Conservation (phyloP, 2,329 filamentous ascomycete genomes). For the Calycina herbarum region DNA sequence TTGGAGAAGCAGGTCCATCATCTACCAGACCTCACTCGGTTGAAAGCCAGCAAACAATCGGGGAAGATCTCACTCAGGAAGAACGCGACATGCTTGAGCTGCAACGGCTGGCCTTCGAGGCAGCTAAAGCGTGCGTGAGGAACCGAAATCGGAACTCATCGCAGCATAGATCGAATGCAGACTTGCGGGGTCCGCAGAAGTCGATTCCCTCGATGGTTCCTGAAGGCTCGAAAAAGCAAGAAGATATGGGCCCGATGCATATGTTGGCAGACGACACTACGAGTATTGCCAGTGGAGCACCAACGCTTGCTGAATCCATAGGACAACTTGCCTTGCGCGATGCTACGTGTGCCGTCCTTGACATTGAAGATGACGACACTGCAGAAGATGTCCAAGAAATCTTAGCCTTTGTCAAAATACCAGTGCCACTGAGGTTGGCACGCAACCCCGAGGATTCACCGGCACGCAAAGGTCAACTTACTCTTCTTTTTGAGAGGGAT, state of each 20-base stretch:
- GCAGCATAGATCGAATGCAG: too few relatives aligned
- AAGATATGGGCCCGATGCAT: neutral
- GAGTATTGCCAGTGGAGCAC: constrained; percentile 30
- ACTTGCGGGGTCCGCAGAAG: too few relatives aligned
- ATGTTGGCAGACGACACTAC: constrained; percentile 10
- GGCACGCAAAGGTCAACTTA: constrained; percentile 55
- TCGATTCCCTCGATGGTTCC: too few relatives aligned
- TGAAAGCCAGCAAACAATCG: too few relatives aligned
- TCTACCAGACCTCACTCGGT: too few relatives aligned
- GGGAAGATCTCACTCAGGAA: too few relatives aligned
- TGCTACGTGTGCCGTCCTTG: neutral
- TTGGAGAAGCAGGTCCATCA: too few relatives aligned
- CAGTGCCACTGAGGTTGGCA: constrained; percentile 16
- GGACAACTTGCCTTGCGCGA: constrained; percentile 28
- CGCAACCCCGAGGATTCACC: constrained; percentile 13
- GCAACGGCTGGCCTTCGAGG: too few relatives aligned
- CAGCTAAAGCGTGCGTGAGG: too few relatives aligned
- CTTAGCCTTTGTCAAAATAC: constrained; percentile 32
- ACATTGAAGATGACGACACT: neutral
- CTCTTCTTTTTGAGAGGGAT: constrained; percentile 56
- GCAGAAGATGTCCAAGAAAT: constrained; percentile 29
- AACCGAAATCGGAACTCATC: too few relatives aligned
- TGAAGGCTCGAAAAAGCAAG: too few relatives aligned
- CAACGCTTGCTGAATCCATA: constrained; percentile 29
- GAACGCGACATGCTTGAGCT: too few relatives aligned